Base-by-base conservation (phyloP, 2,329 filamentous ascomycete species). In the Penicillium capsulatum region DNA sequence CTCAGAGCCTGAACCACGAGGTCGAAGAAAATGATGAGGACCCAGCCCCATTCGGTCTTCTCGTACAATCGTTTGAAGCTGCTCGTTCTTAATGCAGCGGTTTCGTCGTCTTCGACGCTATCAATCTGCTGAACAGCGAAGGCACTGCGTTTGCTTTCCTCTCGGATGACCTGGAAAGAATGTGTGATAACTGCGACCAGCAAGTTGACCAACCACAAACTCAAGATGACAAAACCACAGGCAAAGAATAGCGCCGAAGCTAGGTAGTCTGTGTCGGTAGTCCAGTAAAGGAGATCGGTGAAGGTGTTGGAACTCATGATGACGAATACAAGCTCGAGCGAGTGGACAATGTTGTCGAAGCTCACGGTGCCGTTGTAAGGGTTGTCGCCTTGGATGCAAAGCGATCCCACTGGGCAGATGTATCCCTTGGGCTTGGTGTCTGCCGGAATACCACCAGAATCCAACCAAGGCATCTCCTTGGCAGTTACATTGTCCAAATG, bases 291-390 rank as follows among this genome's bases (percentile, higher is more conserved):
- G 37, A 97, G 70, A 64, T 97, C 88, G 1, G 88, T 85, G 65
- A 94, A 98, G 0, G 92, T 98, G 62, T 98, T 98, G 34, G 89
- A 91, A 56, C 88, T 95, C 87, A 98, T 98, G 59, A 98, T 84
- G 36, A 98, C 88, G 59, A 98, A 98, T 2, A 98, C 90, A 42
- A 97, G 73, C 67, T 98, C 89, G 36, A 97, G 69, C 0, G 90
- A 96, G 49, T 97, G 83, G 19, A 87, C 68, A 28, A 98, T 94
- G 60, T 97, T 91, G 70, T 98, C 92, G 59, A 97, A 98, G 62
- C 84, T 94, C 55, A 96, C 77, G 0, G 92, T 98, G 36, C 80
- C 81, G 54, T 86, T 87, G 63, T 79, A 88, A 0, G 92, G 92
- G 56, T 86, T 94, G 2, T 68, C 58, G 43, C 83, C 80, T 65